Percentiles rank a stretch among this genome's conserved stretches.
These are phyloP conservation scores for Chionographis japonica DNA, from an alignment of 106 monocot genomes.

Conservation along the genomic window DNA sequence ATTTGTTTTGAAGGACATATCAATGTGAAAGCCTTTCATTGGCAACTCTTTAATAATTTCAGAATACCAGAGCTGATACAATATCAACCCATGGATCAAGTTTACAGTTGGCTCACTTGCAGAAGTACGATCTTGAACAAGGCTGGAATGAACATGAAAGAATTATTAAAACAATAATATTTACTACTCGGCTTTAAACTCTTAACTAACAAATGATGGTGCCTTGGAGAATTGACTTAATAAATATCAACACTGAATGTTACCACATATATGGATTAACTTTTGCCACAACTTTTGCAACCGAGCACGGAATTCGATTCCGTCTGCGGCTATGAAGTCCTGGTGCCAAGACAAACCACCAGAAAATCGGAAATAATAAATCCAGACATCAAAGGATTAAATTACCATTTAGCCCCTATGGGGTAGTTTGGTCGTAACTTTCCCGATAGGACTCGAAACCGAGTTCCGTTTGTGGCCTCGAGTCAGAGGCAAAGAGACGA, in stretches of 20 bases:
- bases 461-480: no score
- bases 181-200: neutral
- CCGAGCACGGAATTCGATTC: no score
- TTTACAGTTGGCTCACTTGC: conserved; percentile 43
- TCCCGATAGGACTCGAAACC: no score
- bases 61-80: conserved; percentile 70
- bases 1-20: conserved; percentile 4
- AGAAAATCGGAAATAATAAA: no score
- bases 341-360: no score
- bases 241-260: neutral
- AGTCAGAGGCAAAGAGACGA: no score
- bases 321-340: no score
- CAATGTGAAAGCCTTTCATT: conserved; percentile 33
- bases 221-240: neutral
- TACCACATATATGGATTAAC: neutral
- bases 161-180: neutral
- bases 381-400: no score
- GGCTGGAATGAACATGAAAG: conserved; percentile 28
- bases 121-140: conserved; percentile 34
- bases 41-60: conserved; percentile 52
- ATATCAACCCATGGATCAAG: conserved; percentile 61
- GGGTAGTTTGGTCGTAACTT: no score
- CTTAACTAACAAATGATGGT: neutral
- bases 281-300: no score
- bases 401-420: no score